Percentiles rank a stretch among this genome's conserved stretches.
These are phyloP conservation scores for Ehretia macrophylla DNA, from an alignment of 257 asterid genomes.

Conservation along the genomic window DNA sequence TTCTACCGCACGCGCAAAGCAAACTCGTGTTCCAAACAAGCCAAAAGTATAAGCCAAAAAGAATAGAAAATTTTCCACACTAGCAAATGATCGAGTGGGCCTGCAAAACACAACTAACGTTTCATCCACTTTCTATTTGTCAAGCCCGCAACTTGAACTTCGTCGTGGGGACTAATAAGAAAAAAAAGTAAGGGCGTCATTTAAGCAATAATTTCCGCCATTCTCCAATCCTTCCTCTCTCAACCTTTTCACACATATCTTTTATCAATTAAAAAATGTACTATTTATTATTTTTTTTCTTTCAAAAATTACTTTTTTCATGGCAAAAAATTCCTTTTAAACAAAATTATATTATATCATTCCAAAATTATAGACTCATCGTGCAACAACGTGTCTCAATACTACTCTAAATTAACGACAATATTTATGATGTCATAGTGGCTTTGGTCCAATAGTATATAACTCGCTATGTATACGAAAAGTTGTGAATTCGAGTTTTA, in stretches of 20 bases:
- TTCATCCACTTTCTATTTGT: conserved; percentile 17
- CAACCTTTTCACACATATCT: conserved; percentile 7
- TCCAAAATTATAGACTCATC: no score
- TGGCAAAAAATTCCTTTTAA: not conserved
- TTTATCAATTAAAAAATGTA: no score
- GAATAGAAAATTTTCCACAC: not conserved
- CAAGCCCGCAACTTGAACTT: not conserved
- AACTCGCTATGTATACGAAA: no score
- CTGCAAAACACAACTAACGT: not conserved
- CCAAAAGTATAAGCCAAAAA: not conserved
- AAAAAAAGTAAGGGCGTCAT: conserved; percentile 38
- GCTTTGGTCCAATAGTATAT: no score
- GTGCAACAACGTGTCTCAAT: no score
- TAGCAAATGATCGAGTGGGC: conserved; percentile 2
- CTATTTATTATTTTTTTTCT: no score
- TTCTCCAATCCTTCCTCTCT: conserved; percentile 35
- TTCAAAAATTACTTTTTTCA: no score
- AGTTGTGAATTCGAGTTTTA: no score
- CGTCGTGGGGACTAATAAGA: conserved; percentile 4
- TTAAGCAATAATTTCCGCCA: conserved; percentile 52
- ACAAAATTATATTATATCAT: no score
- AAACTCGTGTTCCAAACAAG: not conserved
- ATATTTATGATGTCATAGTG: no score
- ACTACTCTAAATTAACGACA: no score
- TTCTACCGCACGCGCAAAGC: no score